Evolutionary conservation across 2,329 filamentous ascomycete species (phyloP).

Genomic region (Orbilia ellipsospora): DNA sequence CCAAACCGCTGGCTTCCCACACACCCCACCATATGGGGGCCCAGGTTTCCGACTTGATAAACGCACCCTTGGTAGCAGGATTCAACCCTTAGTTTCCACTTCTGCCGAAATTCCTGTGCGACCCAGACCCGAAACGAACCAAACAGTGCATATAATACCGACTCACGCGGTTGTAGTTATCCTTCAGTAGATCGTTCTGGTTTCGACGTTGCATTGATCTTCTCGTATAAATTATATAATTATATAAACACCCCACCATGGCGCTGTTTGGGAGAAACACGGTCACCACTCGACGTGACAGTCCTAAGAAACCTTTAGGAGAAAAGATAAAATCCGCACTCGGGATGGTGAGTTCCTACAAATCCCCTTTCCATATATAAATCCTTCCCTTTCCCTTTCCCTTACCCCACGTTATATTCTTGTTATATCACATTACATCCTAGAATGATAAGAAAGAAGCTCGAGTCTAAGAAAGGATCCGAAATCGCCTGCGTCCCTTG

Average conservation of each 20-base stretch:
- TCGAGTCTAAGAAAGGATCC: conserved; percentile 40
- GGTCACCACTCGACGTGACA: background rate
- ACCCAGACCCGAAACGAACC: conserved; percentile 12
- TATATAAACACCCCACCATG: conserved; percentile 36
- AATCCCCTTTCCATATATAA: background rate
- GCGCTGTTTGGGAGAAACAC: conserved; percentile 15
- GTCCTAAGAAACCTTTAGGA: conserved; percentile 25
- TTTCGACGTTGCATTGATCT: background rate
- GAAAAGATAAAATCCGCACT: conserved; percentile 24
- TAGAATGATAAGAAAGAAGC: background rate
- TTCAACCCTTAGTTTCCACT: conserved; percentile 4
- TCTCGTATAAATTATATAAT: no score
- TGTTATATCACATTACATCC: background rate
- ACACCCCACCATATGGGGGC: no score
- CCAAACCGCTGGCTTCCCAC: no score
- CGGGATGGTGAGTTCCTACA: conserved; percentile 31
- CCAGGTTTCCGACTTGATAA: no score
- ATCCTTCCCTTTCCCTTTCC: background rate
- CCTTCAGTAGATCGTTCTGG: background rate
- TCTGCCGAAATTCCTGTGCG: background rate
- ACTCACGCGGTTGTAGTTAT: no score
- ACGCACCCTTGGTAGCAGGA: conserved; percentile 4
- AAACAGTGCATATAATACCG: conserved; percentile 1
- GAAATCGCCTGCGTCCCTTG: background rate
- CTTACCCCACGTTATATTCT: no score